These are phyloP conservation scores for Mariannaea sp. DNA, from an alignment of 2,329 filamentous ascomycete genomes.

Conservation along the genomic window DNA sequence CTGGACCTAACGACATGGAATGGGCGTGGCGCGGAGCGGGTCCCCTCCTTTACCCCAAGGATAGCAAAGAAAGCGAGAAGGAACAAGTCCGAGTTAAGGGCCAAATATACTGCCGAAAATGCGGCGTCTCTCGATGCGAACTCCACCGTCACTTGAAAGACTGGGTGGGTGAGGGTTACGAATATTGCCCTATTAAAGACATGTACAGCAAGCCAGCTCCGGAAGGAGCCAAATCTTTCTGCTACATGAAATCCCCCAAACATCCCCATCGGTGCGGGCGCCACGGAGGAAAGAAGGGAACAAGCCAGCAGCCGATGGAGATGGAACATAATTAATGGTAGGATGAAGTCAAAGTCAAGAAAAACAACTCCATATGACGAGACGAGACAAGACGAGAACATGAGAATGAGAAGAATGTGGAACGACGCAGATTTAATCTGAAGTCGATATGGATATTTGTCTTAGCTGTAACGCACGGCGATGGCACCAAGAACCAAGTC, in stretches of 20 bases:
- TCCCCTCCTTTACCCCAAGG: conserved; percentile 44
- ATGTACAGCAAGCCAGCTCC: conserved; percentile 58
- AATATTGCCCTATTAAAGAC: conserved; percentile 65
- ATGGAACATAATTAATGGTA: neutral
- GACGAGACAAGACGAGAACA: conserved; percentile 1
- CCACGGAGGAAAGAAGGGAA: conserved; percentile 47
- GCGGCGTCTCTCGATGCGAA: conserved; percentile 64
- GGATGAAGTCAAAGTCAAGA: neutral
- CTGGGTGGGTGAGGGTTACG: conserved; percentile 61
- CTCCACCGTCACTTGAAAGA: conserved; percentile 64
- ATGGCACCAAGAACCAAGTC: conserved; percentile 4
- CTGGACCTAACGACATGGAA: conserved; percentile 66
- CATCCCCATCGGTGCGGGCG: conserved; percentile 63
- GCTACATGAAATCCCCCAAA: conserved; percentile 64
- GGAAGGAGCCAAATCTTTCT: conserved; percentile 54
- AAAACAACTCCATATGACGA: conserved; percentile 1
- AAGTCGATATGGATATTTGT: neutral
- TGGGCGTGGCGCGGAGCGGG: conserved; percentile 66
- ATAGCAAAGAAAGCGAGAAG: conserved; percentile 40
- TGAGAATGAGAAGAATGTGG: neutral
- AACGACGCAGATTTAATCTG: too few species aligned
- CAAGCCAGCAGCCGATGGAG: conserved; percentile 11
- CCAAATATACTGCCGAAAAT: conserved; percentile 66
- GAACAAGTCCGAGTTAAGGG: conserved; percentile 58
- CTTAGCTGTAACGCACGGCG: neutral